phyloP scores from a whole-genome alignment of 1,284 basidiomycete species.

The Rhodotorula sp. region DNA sequence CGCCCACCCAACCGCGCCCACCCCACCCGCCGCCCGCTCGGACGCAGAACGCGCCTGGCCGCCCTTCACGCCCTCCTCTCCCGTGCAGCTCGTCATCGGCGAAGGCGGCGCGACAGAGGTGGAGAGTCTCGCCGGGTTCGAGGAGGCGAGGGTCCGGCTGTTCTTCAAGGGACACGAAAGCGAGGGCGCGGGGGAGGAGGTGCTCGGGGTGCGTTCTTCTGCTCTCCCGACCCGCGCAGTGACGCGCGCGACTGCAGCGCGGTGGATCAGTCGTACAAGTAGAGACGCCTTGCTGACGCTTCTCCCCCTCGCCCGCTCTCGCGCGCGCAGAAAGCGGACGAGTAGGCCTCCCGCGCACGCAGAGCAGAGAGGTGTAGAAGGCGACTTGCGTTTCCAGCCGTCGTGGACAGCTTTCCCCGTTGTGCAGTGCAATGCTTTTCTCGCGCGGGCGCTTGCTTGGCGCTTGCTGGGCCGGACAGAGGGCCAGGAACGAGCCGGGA shows the following conservation, averaged over 20 bases:
- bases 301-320: no score
- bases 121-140: constrained; percentile 16
- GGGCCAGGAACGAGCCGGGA: no score
- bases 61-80: constrained; percentile 5
- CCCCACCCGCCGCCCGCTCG: neutral
- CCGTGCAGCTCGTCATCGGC: constrained; percentile 27
- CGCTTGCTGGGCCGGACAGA: no score
- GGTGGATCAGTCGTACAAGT: neutral
- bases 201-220: constrained; percentile 8
- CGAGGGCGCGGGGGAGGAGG: constrained; percentile 11
- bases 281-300: neutral
- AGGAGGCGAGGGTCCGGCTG: constrained; percentile 20
- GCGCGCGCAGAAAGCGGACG: constrained; percentile 1
- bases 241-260: neutral
- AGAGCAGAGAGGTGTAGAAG: neutral
- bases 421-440: neutral
- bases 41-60: constrained; percentile 27
- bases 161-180: constrained; percentile 1
- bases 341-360: neutral
- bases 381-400: neutral
- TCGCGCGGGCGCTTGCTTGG: no score
- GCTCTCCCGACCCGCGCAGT: no score
- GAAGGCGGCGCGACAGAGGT: constrained; percentile 8
- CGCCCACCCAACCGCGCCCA: neutral
- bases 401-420: neutral